Conservation (phyloP, 768 basidiomycete genomes). For the Hypholoma sublateritium region DNA sequence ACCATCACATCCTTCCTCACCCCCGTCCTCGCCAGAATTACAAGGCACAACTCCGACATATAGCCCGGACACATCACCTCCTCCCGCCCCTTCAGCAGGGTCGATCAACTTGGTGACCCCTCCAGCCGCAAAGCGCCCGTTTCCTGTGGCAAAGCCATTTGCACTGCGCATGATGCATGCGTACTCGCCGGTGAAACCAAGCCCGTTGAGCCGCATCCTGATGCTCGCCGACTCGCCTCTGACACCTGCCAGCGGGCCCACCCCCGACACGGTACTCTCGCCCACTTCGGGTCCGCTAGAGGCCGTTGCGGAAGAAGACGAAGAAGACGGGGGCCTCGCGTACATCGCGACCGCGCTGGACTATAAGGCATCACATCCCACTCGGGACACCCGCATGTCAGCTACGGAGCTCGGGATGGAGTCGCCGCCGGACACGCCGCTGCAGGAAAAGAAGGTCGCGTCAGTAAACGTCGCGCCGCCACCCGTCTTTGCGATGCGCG, state of each 20-base stretch:
- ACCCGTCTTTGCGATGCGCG: constrained; percentile 12
- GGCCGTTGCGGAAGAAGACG: constrained; percentile 35
- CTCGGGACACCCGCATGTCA: constrained; percentile 30
- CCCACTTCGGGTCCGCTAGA: constrained; percentile 25
- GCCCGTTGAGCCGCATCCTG: constrained; percentile 77
- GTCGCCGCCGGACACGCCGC: constrained; percentile 48
- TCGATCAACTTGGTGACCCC: constrained; percentile 21
- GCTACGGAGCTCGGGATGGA: constrained; percentile 49
- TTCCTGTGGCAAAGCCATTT: constrained; percentile 72
- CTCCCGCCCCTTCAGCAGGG: constrained; percentile 8
- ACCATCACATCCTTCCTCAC: constrained; percentile 14
- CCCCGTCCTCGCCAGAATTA: background rate
- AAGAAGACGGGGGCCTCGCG: constrained; percentile 27
- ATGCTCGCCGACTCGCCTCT: constrained; percentile 66
- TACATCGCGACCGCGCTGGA: constrained; percentile 9
- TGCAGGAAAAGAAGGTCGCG: constrained; percentile 48
- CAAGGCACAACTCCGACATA: constrained; percentile 8
- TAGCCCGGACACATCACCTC: constrained; percentile 12
- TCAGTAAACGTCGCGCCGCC: constrained; percentile 27
- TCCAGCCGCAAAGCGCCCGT: constrained; percentile 41
- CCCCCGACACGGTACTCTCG: constrained; percentile 16
- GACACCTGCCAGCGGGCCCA: constrained; percentile 35
- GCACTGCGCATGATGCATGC: constrained; percentile 73
- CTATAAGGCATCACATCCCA: constrained; percentile 4
- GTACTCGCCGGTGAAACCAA: constrained; percentile 79